Evolutionary conservation across 768 basidiomycete genomes (phyloP), one percentile per base, ranked within the genome.

Genomic region (Podaxis pistillaris): DNA sequence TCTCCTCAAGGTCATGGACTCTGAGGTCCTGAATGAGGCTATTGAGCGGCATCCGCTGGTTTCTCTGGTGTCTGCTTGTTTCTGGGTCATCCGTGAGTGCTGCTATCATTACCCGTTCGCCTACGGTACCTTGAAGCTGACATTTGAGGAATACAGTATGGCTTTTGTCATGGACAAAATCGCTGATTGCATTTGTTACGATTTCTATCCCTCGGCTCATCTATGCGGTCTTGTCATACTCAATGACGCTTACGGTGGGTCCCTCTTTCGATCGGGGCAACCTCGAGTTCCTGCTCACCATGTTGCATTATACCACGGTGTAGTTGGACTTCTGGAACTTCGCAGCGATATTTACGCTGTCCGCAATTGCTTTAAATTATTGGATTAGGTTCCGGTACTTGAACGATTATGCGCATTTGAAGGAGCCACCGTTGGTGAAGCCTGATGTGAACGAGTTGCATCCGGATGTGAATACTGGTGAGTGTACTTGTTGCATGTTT

Each of bases 251-350:
- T 66, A 94, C 92, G 60, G 93, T 93, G 70, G 52, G 85, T 69
- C 26, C 13, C 1, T 22, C 28, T 19, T 40, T 36, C 24, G 33
- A 51, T 40, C 56, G 36, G 33, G 24, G 11, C 58, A 52, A 30
- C 53, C 28, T 64, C 59, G 63, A 59, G 5, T 54, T 60, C 19
- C 49, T 63, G 52, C 55, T 26, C n/a, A 54, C 37, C 30, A 24
- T 61, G 30, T 9, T 2, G 30, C 30, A 33, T 33, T 33, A 33
- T 33, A 9, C 19, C 17, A 49, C 12, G 41, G 30, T 72, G 36
- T 72, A 96, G 87, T 84, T 98, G 51, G 93, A 93, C 67, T 97
- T 97, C 74, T 94, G 93, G 83, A 91, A 90, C 47, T 89, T 98
- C 66, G 89, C 90, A 5, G 79, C 90, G 64, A 81, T 96, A 9